A percentile compares a stretch with the other conserved stretches of the same genome.
Conservation (phyloP, 2,329 filamentous ascomycete genomes). For the Fusarium sp. region DNA sequence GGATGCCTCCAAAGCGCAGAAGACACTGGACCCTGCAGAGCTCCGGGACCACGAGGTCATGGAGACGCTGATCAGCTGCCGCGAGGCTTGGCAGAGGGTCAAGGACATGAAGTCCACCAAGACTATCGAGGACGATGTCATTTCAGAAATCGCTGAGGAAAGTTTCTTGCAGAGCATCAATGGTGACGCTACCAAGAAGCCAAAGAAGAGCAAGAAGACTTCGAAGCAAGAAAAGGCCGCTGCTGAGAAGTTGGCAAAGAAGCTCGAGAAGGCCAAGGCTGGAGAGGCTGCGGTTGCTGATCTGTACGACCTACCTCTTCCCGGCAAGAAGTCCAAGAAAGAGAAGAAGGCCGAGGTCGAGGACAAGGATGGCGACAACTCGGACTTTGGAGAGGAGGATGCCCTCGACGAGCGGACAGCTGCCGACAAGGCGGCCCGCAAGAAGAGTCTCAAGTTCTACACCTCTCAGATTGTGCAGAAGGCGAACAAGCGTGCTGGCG, state of each 20-base stretch:
- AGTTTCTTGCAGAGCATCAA: conserved; percentile 44
- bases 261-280: conserved; percentile 64
- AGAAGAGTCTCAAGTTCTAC: conserved; percentile 96
- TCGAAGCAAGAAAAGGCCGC: conserved; percentile 52
- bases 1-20: conserved; percentile 63
- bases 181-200: conserved; percentile 42
- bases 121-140: conserved; percentile 49
- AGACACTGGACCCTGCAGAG: conserved; percentile 79
- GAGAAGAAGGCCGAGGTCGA: conserved; percentile 48
- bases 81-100: conserved; percentile 82
- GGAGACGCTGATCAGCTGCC: conserved; percentile 83
- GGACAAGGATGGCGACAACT: conserved; percentile 71
- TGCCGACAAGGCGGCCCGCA: conserved; percentile 87
- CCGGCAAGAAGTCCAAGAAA: conserved; percentile 60
- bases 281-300: conserved; percentile 79
- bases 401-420: conserved; percentile 81
- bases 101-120: conserved; percentile 70
- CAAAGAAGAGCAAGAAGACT: conserved; percentile 46
- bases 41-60: conserved; percentile 92
- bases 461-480: conserved; percentile 98
- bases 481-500: conserved; percentile 82
- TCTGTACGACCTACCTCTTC: conserved; percentile 71
- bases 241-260: conserved; percentile 55
- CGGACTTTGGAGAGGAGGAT: conserved; percentile 94
- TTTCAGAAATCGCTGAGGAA: conserved; percentile 36